These are phyloP conservation scores for Naganishia vaughanmartiniae DNA, from an alignment of 768 basidiomycete genomes.

Conservation along the genomic window DNA sequence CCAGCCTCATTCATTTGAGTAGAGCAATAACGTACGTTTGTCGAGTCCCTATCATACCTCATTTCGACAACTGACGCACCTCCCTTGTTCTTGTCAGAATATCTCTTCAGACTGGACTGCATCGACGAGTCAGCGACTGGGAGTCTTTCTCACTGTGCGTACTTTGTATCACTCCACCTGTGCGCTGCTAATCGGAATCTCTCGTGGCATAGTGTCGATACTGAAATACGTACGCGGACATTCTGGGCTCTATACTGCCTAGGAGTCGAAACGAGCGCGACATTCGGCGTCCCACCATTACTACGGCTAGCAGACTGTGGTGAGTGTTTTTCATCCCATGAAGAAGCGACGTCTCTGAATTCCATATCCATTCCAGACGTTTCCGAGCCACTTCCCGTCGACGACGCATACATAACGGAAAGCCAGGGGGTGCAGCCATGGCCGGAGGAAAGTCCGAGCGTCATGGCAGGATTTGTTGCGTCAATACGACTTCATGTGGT, in stretches of 20 bases:
- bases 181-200: background rate
- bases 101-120: slow-evolving; percentile 35
- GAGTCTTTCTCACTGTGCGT: slow-evolving; percentile 30
- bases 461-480: slow-evolving; percentile 33
- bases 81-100: slow-evolving; percentile 25
- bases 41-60: background rate
- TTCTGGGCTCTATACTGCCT: slow-evolving; percentile 37
- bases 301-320: slow-evolving; percentile 34
- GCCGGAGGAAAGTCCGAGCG: slow-evolving; percentile 29
- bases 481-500: slow-evolving; percentile 36
- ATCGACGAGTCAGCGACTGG: slow-evolving; percentile 34
- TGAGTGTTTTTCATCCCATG: slow-evolving; percentile 3
- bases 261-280: slow-evolving; percentile 35
- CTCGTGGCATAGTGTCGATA: slow-evolving; percentile 25
- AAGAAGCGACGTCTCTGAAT: background rate
- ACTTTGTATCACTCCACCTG: background rate
- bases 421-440: slow-evolving; percentile 28
- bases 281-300: slow-evolving; percentile 34
- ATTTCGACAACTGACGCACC: background rate
- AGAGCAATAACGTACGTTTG: slow-evolving; percentile 34
- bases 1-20: slow-evolving; percentile 31
- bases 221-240: slow-evolving; percentile 35
- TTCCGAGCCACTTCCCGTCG: slow-evolving; percentile 34
- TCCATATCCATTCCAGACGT: slow-evolving; percentile 26
- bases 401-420: slow-evolving; percentile 34